phyloP scores from a whole-genome alignment of 2,329 filamentous ascomycete genomes.

The Trichoderma afroharzianum region DNA sequence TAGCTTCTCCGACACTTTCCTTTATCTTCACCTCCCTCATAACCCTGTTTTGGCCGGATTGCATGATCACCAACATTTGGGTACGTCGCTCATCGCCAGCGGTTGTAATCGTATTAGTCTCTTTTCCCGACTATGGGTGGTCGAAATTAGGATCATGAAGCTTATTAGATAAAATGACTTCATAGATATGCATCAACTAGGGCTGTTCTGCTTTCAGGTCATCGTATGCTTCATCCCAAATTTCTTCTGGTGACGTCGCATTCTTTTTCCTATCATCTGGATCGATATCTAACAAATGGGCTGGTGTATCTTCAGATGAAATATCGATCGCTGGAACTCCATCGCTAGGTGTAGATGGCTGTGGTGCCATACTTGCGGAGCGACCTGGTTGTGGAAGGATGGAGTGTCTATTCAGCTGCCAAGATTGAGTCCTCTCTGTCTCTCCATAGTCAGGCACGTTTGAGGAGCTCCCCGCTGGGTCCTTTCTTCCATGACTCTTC shows the following conservation, averaged over 20 bases:
- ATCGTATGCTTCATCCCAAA: not conserved
- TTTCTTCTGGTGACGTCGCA: not conserved
- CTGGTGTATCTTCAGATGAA: not conserved
- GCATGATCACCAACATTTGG: not conserved
- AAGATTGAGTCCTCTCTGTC: not conserved
- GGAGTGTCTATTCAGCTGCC: not conserved
- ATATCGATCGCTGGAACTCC: rapidly evolving
- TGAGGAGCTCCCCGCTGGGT: not conserved
- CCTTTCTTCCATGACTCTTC: not conserved
- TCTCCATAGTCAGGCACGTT: not conserved
- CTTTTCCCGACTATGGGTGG: not conserved
- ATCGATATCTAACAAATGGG: not conserved
- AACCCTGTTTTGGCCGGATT: not conserved
- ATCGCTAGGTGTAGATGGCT: not conserved
- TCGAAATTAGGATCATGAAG: not conserved
- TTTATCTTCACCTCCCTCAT: not conserved
- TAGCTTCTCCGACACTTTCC: not conserved
- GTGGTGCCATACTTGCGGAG: not conserved
- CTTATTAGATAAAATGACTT: not conserved
- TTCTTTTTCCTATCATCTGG: not conserved
- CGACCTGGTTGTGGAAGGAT: not conserved
- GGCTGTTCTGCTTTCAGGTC: not conserved
- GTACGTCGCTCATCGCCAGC: not conserved
- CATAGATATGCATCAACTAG: not conserved
- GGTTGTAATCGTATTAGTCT: not conserved